phyloP scores from a whole-genome alignment of 192 early-diverging fungal genomes.

The Dissophora ornata region DNA sequence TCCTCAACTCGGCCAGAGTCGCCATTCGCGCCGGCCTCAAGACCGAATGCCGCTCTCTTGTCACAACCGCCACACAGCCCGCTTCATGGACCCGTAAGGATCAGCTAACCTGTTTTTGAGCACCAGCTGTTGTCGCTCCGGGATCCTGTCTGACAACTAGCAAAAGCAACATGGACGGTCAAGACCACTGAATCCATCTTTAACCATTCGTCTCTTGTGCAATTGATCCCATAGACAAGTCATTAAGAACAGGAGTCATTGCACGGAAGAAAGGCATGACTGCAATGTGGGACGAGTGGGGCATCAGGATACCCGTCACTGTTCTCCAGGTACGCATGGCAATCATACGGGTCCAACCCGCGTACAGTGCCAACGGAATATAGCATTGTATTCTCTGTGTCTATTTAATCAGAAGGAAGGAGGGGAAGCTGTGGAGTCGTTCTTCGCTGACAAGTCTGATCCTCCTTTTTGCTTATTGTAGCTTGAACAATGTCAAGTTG shows the following conservation, averaged over 20 bases:
- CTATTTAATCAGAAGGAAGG: too few species aligned
- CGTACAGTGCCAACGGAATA: too few species aligned
- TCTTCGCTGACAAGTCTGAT: too few species aligned
- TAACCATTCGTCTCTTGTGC: neutral
- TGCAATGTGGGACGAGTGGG: constrained; percentile 94
- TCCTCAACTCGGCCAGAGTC: constrained; percentile 41
- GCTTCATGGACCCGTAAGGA: constrained; percentile 52
- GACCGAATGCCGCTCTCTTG: constrained; percentile 37
- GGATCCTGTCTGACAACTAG: too few species aligned
- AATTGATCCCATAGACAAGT: constrained; percentile 48
- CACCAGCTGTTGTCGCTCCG: too few species aligned
- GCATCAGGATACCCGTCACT: constrained; percentile 89
- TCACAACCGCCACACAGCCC: constrained; percentile 41
- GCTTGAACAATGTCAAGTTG: constrained; percentile 78
- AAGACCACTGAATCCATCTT: too few species aligned
- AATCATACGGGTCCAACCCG: too few species aligned
- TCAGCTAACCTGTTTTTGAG: too few species aligned
- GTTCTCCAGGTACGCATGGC: constrained; percentile 84
- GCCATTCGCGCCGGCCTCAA: constrained; percentile 33
- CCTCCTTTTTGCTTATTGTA: constrained; percentile 51
- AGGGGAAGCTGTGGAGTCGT: too few species aligned
- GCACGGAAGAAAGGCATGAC: constrained; percentile 97
- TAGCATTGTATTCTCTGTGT: too few species aligned
- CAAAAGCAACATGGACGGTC: too few species aligned
- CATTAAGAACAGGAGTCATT: constrained; percentile 81